Evolutionary conservation across 495 filamentous ascomycete genomes (phyloP).

Genomic region (Bombardia bombarda): DNA sequence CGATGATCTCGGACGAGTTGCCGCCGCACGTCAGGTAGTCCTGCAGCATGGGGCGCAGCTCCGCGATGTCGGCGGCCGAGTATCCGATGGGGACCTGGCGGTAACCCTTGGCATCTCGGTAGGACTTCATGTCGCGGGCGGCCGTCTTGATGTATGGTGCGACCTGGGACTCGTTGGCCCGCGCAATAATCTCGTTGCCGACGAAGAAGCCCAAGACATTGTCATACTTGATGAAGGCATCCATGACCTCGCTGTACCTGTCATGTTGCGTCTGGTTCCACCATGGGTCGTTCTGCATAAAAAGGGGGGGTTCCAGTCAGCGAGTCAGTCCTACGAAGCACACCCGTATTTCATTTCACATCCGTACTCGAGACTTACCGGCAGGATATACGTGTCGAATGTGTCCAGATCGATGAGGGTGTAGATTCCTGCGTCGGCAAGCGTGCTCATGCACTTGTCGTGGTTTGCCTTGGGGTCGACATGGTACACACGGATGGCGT

Average conservation of each 20-base stretch:
- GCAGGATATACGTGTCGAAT: slow-evolving; percentile 68
- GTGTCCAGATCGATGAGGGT: slow-evolving; percentile 78
- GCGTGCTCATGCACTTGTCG: slow-evolving; percentile 60
- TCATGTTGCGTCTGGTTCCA: slow-evolving; percentile 67
- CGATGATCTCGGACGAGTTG: slow-evolving; percentile 60
- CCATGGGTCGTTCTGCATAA: slow-evolving; percentile 37
- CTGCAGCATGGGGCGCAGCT: slow-evolving; percentile 77
- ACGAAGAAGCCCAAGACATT: slow-evolving; percentile 80
- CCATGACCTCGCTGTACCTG: slow-evolving; percentile 62
- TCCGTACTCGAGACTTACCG: no score
- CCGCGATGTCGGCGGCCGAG: slow-evolving; percentile 79
- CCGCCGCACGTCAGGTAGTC: slow-evolving; percentile 76
- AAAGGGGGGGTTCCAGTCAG: neutral
- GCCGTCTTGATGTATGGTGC: slow-evolving; percentile 80
- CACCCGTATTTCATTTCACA: no score
- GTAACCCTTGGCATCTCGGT: slow-evolving; percentile 70
- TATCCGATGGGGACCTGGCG: slow-evolving; percentile 81
- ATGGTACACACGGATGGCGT: slow-evolving; percentile 85
- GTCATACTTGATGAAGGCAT: slow-evolving; percentile 68
- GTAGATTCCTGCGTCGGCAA: slow-evolving; percentile 70
- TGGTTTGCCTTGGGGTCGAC: slow-evolving; percentile 66
- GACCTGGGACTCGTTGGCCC: slow-evolving; percentile 51
- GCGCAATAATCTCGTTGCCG: slow-evolving; percentile 76
- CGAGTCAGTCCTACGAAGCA: neutral
- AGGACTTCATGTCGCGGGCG: slow-evolving; percentile 71